Base-by-base conservation (phyloP, 495 filamentous ascomycete genomes). In the Poronia punctata region DNA sequence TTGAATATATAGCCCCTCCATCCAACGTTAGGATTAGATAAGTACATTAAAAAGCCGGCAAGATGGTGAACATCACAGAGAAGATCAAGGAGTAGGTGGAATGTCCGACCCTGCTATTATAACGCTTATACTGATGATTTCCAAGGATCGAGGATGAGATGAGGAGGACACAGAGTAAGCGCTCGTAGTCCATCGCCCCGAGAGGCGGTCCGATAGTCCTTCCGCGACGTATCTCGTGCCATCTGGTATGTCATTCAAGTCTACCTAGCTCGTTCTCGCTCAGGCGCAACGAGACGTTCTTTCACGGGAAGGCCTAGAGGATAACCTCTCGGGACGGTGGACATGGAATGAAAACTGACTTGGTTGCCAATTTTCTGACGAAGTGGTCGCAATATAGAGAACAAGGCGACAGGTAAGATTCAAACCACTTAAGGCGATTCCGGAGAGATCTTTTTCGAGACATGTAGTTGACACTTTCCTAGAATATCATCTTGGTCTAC, bases 11-110 rank as follows among this genome's bases (percentile, higher is more conserved):
- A 26, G 14, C 35, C 24, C 11, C 1, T 33, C 19, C 10, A 6
- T 35, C 24, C 5, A 27, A 19, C 3, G 11, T 35, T 42, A 23
- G 17, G 21, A 28, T 23, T n/a, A 35, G 17, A 29, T 36, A 31
- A 27, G n/a, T n/a, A 30, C 9, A 18, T 19, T 31, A 18, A 7
- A 25, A 32, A 42, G 63, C 67, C 60, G 70, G 43, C 78, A 88
- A 74, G 51, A 98, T 99, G 93, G 93, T 96, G 67, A 96, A 96
- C 71, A 96, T 99, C 42, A 95, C 92, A 38, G 93, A 99, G 32
- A 97, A 95, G 76, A 99, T 99, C 68, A 99, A 97, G 70, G 88
- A 95, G 88, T 92, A 67, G 54, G 82, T 64, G 5, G 4, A 24
- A 7, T 1, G 14, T 9, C 8, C 12, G 6, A 14, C 23, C 1